phyloP scores from a whole-genome alignment of 2,329 filamentous ascomycete genomes.

The Pestalotiopsis fici region DNA sequence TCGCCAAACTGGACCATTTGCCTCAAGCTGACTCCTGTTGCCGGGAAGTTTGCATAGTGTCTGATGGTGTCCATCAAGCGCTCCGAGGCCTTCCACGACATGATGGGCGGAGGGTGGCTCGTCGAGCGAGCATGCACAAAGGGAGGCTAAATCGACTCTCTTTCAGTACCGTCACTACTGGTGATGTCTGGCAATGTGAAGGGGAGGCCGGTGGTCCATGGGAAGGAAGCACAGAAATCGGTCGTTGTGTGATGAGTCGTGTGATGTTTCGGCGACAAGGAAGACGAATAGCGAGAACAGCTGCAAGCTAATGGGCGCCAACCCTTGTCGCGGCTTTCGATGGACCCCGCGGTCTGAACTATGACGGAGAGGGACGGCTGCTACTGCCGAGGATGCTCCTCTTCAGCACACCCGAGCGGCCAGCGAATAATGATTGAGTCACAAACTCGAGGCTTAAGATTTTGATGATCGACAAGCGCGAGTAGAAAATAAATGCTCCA shows the following conservation, averaged over 20 bases:
- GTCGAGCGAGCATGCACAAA: constrained; percentile 4
- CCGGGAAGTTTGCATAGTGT: constrained; percentile 95
- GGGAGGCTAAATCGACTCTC: background rate
- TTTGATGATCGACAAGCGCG: background rate
- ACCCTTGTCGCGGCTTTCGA: background rate
- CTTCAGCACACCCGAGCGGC: background rate
- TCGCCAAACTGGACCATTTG: constrained; percentile 99
- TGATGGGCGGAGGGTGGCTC: constrained; percentile 43
- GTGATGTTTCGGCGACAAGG: constrained; percentile 10
- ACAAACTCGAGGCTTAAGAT: background rate
- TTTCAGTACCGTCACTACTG: background rate
- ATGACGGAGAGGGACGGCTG: constrained; percentile 9
- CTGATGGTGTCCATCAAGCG: constrained; percentile 95
- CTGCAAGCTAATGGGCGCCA: constrained; percentile 5
- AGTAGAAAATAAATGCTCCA: background rate
- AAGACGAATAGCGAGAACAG: constrained; percentile 9
- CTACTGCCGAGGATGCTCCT: constrained; percentile 7
- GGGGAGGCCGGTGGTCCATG: constrained; percentile 1
- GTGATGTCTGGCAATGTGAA: background rate
- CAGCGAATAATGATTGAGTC: background rate
- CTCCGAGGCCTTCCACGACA: constrained; percentile 93
- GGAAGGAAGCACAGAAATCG: background rate
- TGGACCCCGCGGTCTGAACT: constrained; percentile 10
- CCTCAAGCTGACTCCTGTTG: constrained; percentile 91
- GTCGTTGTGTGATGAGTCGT: constrained; percentile 9